Conservation (phyloP, 352 stramenopile species). For the Globisporangium radiosum region DNA sequence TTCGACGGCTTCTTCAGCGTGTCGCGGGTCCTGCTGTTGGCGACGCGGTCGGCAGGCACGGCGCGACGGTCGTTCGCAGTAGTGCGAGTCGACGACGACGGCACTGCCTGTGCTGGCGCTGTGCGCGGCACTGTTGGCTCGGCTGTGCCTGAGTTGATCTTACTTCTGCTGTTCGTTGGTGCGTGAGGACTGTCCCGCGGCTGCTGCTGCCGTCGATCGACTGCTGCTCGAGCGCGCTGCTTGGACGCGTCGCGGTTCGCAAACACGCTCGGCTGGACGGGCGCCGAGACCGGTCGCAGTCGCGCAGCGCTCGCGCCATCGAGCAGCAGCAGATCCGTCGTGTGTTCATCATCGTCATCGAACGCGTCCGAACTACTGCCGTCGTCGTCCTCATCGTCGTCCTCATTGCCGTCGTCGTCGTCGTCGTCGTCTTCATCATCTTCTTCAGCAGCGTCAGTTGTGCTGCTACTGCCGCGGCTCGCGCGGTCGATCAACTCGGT, state of each 20-base stretch:
- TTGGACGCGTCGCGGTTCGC: neutral
- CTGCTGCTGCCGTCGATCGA: too few species aligned
- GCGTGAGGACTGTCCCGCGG: neutral
- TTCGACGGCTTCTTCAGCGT: constrained; percentile 35
- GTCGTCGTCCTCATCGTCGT: neutral
- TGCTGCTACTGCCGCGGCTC: constrained; percentile 11
- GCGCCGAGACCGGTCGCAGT: constrained; percentile 17
- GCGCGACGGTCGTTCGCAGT: neutral
- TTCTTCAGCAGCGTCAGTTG: constrained; percentile 13
- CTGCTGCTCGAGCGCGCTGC: too few species aligned
- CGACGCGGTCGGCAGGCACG: too few species aligned
- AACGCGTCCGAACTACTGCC: neutral
- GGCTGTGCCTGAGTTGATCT: neutral
- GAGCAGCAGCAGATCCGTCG: neutral
- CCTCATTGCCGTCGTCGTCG: neutral
- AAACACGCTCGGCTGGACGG: constrained; percentile 2
- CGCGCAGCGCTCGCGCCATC: neutral
- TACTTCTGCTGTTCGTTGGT: neutral
- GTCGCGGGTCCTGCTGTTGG: too few species aligned
- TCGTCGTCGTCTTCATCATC: constrained; percentile 1
- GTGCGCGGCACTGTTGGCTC: constrained; percentile 19
- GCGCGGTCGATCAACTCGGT: neutral
- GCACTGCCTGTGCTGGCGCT: constrained; percentile 14
- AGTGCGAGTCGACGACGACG: neutral
- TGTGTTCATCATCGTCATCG: constrained; percentile 3